Percentiles rank a stretch among this genome's conserved stretches.
These are phyloP conservation scores for Citropsis articulata DNA, from an alignment of 345 rosid genomes.

Conservation along the genomic window DNA sequence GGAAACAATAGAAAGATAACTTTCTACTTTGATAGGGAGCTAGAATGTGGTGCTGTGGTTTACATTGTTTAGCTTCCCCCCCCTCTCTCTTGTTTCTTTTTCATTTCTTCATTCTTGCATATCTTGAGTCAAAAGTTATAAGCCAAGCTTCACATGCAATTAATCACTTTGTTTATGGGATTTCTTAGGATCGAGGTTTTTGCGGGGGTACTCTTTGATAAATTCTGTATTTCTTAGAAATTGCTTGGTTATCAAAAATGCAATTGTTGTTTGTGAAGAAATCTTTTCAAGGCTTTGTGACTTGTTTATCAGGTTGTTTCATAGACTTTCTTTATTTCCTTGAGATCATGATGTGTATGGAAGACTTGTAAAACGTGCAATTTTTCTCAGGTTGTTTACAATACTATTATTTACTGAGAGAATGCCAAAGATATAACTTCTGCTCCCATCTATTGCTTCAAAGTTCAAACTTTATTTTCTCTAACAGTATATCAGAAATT, in stretches of 20 bases:
- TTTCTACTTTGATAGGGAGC: neutral
- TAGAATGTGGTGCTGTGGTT: neutral
- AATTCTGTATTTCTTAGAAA: neutral
- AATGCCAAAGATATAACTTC: neutral
- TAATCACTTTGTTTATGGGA: neutral
- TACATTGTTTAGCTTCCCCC: neutral
- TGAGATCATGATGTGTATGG: neutral
- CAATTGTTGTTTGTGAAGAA: neutral
- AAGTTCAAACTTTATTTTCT: neutral
- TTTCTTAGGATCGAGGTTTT: neutral
- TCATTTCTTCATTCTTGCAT: neutral
- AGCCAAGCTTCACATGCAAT: neutral
- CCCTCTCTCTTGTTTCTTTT: neutral
- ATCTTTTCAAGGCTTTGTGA: neutral
- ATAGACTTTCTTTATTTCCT: neutral
- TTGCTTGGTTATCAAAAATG: neutral
- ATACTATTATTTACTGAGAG: neutral
- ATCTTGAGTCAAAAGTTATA: neutral
- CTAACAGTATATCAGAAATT: neutral
- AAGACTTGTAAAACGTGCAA: neutral
- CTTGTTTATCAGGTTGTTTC: neutral
- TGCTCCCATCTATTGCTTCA: neutral
- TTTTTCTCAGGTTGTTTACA: neutral
- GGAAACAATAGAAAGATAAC: neutral
- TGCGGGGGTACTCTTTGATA: neutral